Evolutionary conservation across 345 rosid genomes (phyloP).

Genomic region (Turritis glabra): DNA sequence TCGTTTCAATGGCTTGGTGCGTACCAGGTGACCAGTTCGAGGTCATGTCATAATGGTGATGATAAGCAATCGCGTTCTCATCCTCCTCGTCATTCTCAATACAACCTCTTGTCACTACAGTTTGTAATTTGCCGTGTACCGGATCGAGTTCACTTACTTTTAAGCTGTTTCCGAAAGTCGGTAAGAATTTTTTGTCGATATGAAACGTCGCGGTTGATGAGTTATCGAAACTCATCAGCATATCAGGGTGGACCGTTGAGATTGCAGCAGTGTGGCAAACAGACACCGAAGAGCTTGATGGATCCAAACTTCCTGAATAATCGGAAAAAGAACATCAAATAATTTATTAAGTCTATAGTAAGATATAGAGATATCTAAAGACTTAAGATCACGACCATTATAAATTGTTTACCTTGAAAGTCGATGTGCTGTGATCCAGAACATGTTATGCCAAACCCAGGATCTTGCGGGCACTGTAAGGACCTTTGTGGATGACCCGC

Average conservation of each 20-base stretch:
- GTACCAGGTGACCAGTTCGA: constrained; percentile 41
- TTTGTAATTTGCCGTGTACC: constrained; percentile 1
- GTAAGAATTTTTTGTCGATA: constrained; percentile 5
- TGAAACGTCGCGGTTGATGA: constrained; percentile 25
- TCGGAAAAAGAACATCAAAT: neutral
- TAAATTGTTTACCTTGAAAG: constrained; percentile 23
- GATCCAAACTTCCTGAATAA: constrained; percentile 1
- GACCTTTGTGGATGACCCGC: constrained; percentile 40
- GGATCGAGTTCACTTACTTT: constrained; percentile 16
- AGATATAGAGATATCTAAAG: neutral
- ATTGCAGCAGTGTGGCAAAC: neutral
- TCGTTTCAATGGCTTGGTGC: constrained; percentile 27
- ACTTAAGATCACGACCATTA: neutral
- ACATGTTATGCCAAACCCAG: constrained; percentile 10
- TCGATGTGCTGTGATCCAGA: constrained; percentile 11
- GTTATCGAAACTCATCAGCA: constrained; percentile 29
- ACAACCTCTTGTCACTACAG: constrained; percentile 4
- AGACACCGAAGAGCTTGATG: constrained; percentile 19
- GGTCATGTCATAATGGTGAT: constrained; percentile 11
- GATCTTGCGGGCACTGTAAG: constrained; percentile 34
- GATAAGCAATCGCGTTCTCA: constrained; percentile 26
- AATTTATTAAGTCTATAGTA: neutral
- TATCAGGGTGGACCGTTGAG: constrained; percentile 37
- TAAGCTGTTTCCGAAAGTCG: constrained; percentile 18
- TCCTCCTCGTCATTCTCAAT: constrained; percentile 25